These are phyloP conservation scores for Jaltomata sinuosa DNA, from an alignment of 257 asterid genomes.

Conservation along the genomic window DNA sequence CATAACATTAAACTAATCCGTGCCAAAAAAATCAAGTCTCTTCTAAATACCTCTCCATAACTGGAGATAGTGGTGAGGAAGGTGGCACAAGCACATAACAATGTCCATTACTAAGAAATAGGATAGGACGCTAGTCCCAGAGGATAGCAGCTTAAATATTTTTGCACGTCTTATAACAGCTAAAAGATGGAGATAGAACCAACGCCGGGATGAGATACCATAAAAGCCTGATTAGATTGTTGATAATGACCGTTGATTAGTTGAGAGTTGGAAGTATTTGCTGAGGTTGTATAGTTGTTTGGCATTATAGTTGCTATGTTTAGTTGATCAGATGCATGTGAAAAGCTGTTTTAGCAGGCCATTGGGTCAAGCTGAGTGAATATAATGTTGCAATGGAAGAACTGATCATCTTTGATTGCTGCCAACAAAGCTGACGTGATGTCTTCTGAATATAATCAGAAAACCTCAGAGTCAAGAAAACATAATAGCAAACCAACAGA, in stretches of 20 bases:
- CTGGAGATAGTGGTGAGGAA: background rate
- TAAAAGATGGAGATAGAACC: slow-evolving; percentile 12
- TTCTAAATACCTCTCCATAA: background rate
- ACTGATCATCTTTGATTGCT: slow-evolving; percentile 97
- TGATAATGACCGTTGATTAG: slow-evolving; percentile 92
- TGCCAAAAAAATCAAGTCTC: background rate
- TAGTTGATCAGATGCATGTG: slow-evolving; percentile 94
- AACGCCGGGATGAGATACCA: slow-evolving; percentile 80
- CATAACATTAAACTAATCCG: background rate
- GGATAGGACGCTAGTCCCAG: background rate
- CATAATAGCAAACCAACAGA: slow-evolving; percentile 29
- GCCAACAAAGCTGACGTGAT: slow-evolving; percentile 94
- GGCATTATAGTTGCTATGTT: slow-evolving; percentile 80
- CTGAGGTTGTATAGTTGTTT: slow-evolving; percentile 94
- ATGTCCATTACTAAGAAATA: background rate
- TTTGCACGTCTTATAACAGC: background rate
- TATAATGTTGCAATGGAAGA: slow-evolving; percentile 83
- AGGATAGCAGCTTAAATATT: background rate
- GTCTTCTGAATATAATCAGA: slow-evolving; percentile 95
- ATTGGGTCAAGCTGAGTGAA: slow-evolving; percentile 46
- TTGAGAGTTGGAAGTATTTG: slow-evolving; percentile 88
- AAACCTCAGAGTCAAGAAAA: slow-evolving; percentile 84
- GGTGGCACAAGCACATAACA: background rate
- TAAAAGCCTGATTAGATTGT: slow-evolving; percentile 84
- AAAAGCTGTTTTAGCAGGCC: slow-evolving; percentile 94